phyloP scores from a whole-genome alignment of 2,329 filamentous ascomycete species.

The Aspergillus uvarum region DNA sequence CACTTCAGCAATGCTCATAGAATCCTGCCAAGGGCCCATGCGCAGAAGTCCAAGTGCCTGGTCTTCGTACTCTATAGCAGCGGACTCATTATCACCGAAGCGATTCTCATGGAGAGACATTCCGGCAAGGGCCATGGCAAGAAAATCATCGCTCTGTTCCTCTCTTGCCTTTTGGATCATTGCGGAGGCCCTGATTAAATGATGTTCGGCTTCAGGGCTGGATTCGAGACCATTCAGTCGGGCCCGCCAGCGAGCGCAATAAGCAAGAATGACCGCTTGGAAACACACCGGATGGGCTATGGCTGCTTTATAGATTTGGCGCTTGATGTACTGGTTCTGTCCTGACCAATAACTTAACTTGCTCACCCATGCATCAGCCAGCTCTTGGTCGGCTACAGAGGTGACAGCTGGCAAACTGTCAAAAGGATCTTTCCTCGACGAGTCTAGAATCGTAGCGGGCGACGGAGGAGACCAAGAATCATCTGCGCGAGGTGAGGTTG shows the following conservation, averaged over 20 bases:
- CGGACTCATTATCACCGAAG: slow-evolving; percentile 34
- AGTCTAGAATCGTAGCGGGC: slow-evolving; percentile 29
- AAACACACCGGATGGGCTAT: slow-evolving; percentile 38
- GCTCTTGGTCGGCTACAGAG: slow-evolving; percentile 30
- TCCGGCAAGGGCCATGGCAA: slow-evolving; percentile 36
- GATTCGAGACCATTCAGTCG: slow-evolving; percentile 26
- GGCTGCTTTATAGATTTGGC: slow-evolving; percentile 35
- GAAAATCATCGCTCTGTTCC: slow-evolving; percentile 26
- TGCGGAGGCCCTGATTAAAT: slow-evolving; percentile 28
- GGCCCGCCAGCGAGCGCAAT: slow-evolving; percentile 39
- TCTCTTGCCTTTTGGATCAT: slow-evolving; percentile 29
- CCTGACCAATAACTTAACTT: slow-evolving; percentile 45
- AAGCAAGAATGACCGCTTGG: slow-evolving; percentile 37
- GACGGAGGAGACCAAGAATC: slow-evolving; percentile 12
- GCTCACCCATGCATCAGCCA: slow-evolving; percentile 38
- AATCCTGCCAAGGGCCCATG: slow-evolving; percentile 30
- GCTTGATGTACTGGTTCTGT: slow-evolving; percentile 39
- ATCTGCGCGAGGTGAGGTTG: background rate
- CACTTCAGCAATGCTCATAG: slow-evolving; percentile 25
- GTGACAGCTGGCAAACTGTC: slow-evolving; percentile 29
- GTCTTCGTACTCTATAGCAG: slow-evolving; percentile 30
- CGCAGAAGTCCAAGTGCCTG: slow-evolving; percentile 35
- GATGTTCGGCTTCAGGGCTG: slow-evolving; percentile 27
- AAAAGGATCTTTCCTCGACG: slow-evolving; percentile 35
- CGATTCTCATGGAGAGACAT: slow-evolving; percentile 41